Percentiles rank a stretch among this genome's conserved stretches.
Evolutionary conservation across 352 stramenopile species (phyloP).

Genomic region (Pythium pyrilobum): DNA sequence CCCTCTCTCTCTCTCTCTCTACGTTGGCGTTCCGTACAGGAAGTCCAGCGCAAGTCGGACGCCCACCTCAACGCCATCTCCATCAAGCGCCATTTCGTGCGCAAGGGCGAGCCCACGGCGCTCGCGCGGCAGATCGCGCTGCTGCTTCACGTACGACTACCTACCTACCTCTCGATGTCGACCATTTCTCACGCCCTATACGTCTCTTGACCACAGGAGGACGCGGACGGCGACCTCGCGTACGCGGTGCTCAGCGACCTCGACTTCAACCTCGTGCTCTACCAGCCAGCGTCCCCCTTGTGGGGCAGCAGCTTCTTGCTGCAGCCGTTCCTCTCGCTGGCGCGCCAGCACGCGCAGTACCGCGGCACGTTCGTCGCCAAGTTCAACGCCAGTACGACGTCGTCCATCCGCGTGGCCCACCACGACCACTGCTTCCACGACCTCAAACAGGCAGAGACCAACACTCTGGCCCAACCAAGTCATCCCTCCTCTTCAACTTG

Average conservation of each 20-base stretch:
- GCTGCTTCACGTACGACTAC: constrained; percentile 23
- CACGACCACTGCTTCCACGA: constrained; percentile 25
- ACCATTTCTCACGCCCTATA: neutral
- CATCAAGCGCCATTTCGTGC: constrained; percentile 42
- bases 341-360: constrained; percentile 25
- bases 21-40: constrained; percentile 22
- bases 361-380: constrained; percentile 50
- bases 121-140: constrained; percentile 20
- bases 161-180: neutral
- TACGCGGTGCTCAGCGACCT: constrained; percentile 42
- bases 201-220: constrained; percentile 26
- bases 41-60: constrained; percentile 43
- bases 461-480: neutral
- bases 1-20: neutral
- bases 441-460: constrained; percentile 8
- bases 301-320: constrained; percentile 43
- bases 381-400: constrained; percentile 34
- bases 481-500: constrained; percentile 5
- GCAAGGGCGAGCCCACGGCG: constrained; percentile 13
- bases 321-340: constrained; percentile 31
- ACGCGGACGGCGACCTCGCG: constrained; percentile 28
- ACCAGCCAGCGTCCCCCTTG: constrained; percentile 36
- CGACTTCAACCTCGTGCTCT: constrained; percentile 50
- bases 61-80: constrained; percentile 29
- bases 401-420: constrained; percentile 39